These are phyloP conservation scores for Daldinia bambusicola DNA, from an alignment of 495 filamentous ascomycete genomes.

Conservation along the genomic window DNA sequence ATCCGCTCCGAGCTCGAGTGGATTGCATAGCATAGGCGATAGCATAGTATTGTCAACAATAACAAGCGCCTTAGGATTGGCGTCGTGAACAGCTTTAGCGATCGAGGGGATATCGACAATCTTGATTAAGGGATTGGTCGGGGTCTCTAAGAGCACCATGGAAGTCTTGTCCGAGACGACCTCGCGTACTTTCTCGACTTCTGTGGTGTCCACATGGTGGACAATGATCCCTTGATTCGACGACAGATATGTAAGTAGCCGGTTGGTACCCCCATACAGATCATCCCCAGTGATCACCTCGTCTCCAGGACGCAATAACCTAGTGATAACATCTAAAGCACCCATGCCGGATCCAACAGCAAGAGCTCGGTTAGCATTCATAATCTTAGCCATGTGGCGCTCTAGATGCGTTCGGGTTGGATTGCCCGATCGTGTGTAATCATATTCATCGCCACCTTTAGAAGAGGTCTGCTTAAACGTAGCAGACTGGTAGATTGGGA, in stretches of 20 bases:
- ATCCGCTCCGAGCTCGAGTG: constrained; percentile 92
- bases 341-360: constrained; percentile 98
- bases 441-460: constrained; percentile 85
- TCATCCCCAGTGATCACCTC: constrained; percentile 98
- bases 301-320: constrained; percentile 89
- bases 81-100: constrained; percentile 76
- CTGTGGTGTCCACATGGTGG: constrained; percentile 95
- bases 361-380: constrained; percentile 89
- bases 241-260: constrained; percentile 89
- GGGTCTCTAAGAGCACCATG: constrained; percentile 96
- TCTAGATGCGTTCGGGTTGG: constrained; percentile 96
- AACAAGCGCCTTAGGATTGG: constrained; percentile 83
- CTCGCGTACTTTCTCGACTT: constrained; percentile 70
- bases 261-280: constrained; percentile 94
- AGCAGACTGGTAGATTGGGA: constrained; percentile 97
- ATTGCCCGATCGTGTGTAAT: constrained; percentile 97
- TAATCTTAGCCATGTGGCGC: constrained; percentile 97
- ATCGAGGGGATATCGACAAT: constrained; percentile 90
- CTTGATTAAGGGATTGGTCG: constrained; percentile 98
- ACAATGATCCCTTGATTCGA: constrained; percentile 89
- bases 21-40: constrained; percentile 89
- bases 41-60: constrained; percentile 99
- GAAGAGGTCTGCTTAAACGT: constrained; percentile 94
- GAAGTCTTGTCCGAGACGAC: constrained; percentile 81
- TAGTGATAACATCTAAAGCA: constrained; percentile 95